Percentiles rank a stretch among this genome's conserved stretches.
phyloP scores from a whole-genome alignment of 352 stramenopile species.

The Plasmopara muralis region DNA sequence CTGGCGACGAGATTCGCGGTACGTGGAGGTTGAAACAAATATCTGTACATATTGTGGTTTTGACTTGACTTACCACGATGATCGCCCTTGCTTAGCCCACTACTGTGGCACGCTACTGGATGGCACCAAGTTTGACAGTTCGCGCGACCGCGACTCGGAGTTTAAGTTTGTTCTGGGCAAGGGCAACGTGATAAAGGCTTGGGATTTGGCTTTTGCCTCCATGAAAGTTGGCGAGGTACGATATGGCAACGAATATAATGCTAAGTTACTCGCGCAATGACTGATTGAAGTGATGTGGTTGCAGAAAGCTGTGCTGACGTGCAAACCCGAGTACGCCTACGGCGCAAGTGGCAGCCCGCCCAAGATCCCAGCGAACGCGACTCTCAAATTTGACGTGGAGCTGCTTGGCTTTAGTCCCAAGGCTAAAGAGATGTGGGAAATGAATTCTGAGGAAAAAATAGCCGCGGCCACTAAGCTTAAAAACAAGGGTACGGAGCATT shows the following conservation, averaged over 20 bases:
- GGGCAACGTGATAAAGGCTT: conserved; percentile 87
- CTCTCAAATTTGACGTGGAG: conserved; percentile 95
- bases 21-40: conserved; percentile 4
- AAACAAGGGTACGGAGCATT: conserved; percentile 87
- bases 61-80: conserved; percentile 1
- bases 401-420: conserved; percentile 92
- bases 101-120: conserved; percentile 94
- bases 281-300: conserved; percentile 7
- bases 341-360: conserved; percentile 84
- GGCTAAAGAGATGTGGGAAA: conserved; percentile 93
- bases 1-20: conserved; percentile 82
- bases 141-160: conserved; percentile 78
- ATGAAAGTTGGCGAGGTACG: conserved; percentile 93
- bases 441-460: conserved; percentile 80
- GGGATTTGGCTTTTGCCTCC: conserved; percentile 84
- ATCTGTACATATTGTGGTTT: not conserved
- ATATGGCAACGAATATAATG: not conserved
- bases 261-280: conserved; percentile 3
- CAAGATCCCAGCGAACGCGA: conserved; percentile 93
- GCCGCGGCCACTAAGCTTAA: conserved; percentile 85
- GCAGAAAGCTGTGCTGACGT: conserved; percentile 88
- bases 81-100: conserved; percentile 56
- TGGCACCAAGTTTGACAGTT: conserved; percentile 93
- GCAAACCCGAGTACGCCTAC: conserved; percentile 92
- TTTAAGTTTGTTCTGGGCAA: conserved; percentile 87